These are phyloP conservation scores for Lipomyces starkeyi DNA, from an alignment of 805 yeast species.

Conservation along the genomic window DNA sequence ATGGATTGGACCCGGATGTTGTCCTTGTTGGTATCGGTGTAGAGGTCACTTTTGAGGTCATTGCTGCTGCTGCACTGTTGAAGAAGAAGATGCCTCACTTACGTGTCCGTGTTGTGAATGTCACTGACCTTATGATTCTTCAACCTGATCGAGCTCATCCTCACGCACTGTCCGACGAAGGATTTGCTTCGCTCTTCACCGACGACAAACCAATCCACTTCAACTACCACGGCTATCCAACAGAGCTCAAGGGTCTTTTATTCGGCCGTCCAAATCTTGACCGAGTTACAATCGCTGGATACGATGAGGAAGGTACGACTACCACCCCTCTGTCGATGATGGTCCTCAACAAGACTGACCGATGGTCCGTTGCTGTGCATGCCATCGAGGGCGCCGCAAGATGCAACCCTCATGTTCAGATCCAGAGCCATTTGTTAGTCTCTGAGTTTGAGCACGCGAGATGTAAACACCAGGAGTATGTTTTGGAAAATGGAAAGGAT, in stretches of 20 bases:
- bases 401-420: slow-evolving; percentile 28
- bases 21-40: slow-evolving; percentile 39
- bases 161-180: slow-evolving; percentile 29
- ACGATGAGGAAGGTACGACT: slow-evolving; percentile 39
- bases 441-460: slow-evolving; percentile 31
- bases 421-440: slow-evolving; percentile 26
- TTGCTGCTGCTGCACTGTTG: slow-evolving; percentile 37
- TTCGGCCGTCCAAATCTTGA: slow-evolving; percentile 33
- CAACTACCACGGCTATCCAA: slow-evolving; percentile 39
- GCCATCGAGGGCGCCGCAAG: slow-evolving; percentile 34
- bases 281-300: slow-evolving; percentile 34
- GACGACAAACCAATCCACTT: slow-evolving; percentile 36
- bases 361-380: slow-evolving; percentile 34
- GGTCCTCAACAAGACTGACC: slow-evolving; percentile 36
- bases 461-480: slow-evolving; percentile 33
- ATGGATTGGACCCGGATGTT: slow-evolving; percentile 37
- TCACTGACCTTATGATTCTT: slow-evolving; percentile 37
- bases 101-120: slow-evolving; percentile 39
- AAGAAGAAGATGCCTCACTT: slow-evolving; percentile 31
- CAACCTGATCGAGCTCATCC: slow-evolving; percentile 34
- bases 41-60: slow-evolving; percentile 39
- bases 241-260: slow-evolving; percentile 36
- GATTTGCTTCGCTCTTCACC: slow-evolving; percentile 35
- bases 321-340: slow-evolving; percentile 38
- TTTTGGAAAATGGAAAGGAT: slow-evolving; percentile 30